Conservation (phyloP, 2,329 filamentous ascomycete genomes). For the Zymoseptoria pseudotritici region DNA sequence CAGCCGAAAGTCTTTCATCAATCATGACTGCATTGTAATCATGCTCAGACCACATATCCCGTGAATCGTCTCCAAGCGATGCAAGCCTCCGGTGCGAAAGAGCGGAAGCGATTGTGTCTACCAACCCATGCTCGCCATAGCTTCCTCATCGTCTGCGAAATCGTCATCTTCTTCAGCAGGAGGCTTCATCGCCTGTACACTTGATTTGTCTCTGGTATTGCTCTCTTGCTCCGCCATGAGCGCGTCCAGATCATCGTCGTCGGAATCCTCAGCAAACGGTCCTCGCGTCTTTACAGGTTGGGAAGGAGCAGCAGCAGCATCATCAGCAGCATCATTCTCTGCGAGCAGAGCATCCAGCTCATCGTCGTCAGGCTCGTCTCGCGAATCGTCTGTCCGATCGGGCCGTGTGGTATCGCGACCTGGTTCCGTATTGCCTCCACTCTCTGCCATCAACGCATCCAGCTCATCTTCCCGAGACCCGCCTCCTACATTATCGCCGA, state of each 20-base stretch:
- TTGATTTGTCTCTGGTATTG: constrained; percentile 5
- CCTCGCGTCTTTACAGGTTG: background rate
- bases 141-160: constrained; percentile 59
- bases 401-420: background rate
- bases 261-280: constrained; percentile 35
- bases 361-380: constrained; percentile 19
- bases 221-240: constrained; percentile 43
- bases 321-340: constrained; percentile 7
- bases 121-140: constrained; percentile 46
- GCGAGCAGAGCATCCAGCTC: constrained; percentile 23
- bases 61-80: background rate
- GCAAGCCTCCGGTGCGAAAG: background rate
- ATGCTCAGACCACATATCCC: background rate
- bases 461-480: constrained; percentile 46
- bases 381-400: background rate
- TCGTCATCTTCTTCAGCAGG: constrained; percentile 25
- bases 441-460: constrained; percentile 48
- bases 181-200: background rate
- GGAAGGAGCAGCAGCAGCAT: background rate
- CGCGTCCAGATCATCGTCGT: constrained; percentile 47
- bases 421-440: background rate
- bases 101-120: background rate
- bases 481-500: constrained; percentile 21
- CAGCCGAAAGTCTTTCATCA: background rate
- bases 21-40: background rate